phyloP scores from a whole-genome alignment of 2,329 filamentous ascomycete genomes.

The Phyllosticta citribraziliensis region DNA sequence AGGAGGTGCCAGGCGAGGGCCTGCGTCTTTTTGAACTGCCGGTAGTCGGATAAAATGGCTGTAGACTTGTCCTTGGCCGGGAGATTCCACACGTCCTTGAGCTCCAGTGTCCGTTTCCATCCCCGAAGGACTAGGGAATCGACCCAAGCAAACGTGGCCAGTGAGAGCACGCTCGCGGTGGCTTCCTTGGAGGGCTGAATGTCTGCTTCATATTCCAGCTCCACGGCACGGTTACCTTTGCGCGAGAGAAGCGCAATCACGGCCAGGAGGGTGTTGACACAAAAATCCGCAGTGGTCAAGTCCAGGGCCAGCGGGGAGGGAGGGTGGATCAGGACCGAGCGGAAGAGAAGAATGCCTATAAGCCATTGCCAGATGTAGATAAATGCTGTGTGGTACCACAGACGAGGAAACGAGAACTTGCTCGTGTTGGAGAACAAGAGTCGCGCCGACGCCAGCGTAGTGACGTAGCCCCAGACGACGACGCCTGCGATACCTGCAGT shows the following conservation, averaged over 20 bases:
- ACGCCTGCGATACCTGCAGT: constrained; percentile 51
- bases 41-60: constrained; percentile 68
- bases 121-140: constrained; percentile 83
- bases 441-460: constrained; percentile 62
- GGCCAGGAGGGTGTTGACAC: constrained; percentile 63
- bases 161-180: constrained; percentile 76
- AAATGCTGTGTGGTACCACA: constrained; percentile 88
- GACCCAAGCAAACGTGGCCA: constrained; percentile 83
- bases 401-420: constrained; percentile 56
- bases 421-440: constrained; percentile 52
- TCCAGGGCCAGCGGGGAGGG: constrained; percentile 51
- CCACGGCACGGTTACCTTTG: constrained; percentile 82
- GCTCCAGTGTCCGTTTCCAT: constrained; percentile 73
- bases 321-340: constrained; percentile 74
- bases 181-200: constrained; percentile 82
- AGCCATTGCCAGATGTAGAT: constrained; percentile 81
- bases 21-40: constrained; percentile 73
- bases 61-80: constrained; percentile 80
- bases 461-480: constrained; percentile 69
- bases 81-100: constrained; percentile 86
- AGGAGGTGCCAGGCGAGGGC: constrained; percentile 71
- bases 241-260: constrained; percentile 69
- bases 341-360: constrained; percentile 65
- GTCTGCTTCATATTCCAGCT: constrained; percentile 80
- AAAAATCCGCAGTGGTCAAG: constrained; percentile 65